Evolutionary conservation across 2,329 filamentous ascomycete species (phyloP), one percentile per base, ranked within the genome.

Genomic region (Pseudonectria buxi): DNA sequence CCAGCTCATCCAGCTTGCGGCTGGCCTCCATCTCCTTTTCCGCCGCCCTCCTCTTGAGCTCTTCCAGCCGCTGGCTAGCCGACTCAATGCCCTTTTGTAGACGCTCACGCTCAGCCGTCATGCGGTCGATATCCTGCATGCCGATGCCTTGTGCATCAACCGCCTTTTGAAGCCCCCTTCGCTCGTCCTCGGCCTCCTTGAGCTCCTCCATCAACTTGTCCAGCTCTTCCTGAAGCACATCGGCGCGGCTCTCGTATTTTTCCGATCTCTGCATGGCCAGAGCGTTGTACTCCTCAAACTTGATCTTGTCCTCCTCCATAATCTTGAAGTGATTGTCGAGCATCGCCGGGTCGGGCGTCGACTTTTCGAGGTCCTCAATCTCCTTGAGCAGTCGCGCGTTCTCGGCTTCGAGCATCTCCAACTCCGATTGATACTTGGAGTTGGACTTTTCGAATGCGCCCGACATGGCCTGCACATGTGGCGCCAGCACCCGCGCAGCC

Each of bases 71-170:
- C 36, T 76, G 71, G 6, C 78, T 72, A 0, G 86, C 84, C 3
- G 81, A 76, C 50, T 95, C 87, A 29, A 95, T 82, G 28, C 82
- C 85, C 51, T 83, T 89, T 46, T 94, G 86, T n/a, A 98, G 74
- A 30, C 92, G 81, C 54, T 98, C 92, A 35, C 89, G 81, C 60
- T 98, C 92, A 25, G 86, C 82, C 50, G 88, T 95, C 90, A 98
- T 95, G 61, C 92, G 87, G 72, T 98, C 92, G 56, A 98, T 96
- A 73, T 98, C 92, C 64, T 92, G 85, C 64, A 95, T 94, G 53
- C 88, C 94, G 58, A 98, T 89, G 3, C 92, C 92, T 56, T 94
- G 87, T 49, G 83, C 81, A 60, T 96, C 92, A 18, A 98, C 88
- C 22, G 84, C 81, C 40, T 83, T 80, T 58, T 96, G 90, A 9